A percentile compares a stretch with the other conserved stretches of the same genome.
Conservation (phyloP, 2,329 filamentous ascomycete genomes). For the Didymella pinodella region DNA sequence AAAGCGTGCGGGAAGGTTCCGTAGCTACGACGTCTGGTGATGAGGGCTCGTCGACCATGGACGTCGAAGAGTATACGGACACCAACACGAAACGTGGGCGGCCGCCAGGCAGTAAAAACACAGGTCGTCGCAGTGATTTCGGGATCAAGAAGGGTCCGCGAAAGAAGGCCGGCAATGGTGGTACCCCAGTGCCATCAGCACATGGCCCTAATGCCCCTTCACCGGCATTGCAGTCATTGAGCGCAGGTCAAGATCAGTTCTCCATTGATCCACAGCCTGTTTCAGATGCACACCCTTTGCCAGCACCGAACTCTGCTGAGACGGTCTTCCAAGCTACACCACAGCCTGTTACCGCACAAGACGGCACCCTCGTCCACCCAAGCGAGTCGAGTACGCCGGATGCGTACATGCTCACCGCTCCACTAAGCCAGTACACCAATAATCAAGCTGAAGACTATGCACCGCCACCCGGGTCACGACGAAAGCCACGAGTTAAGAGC, state of each 20-base stretch:
- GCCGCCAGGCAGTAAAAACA: slow-evolving; percentile 58
- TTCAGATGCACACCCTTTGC: slow-evolving; percentile 28
- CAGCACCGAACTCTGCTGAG: slow-evolving; percentile 41
- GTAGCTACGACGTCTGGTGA: slow-evolving; percentile 48
- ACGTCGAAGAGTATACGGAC: slow-evolving; percentile 39
- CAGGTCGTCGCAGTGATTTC: slow-evolving; percentile 55
- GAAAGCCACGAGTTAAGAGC: slow-evolving; percentile 52
- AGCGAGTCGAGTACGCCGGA: slow-evolving; percentile 41
- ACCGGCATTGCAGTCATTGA: slow-evolving; percentile 45
- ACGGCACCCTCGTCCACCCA: slow-evolving; percentile 29
- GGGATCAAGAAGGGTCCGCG: slow-evolving; percentile 60
- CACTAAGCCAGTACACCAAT: slow-evolving; percentile 45
- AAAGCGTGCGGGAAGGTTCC: slow-evolving; percentile 56
- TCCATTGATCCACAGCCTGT: slow-evolving; percentile 43
- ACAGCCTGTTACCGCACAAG: slow-evolving; percentile 38
- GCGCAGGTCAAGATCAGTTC: slow-evolving; percentile 50
- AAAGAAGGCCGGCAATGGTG: slow-evolving; percentile 42
- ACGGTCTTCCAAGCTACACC: slow-evolving; percentile 48
- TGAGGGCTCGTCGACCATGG: slow-evolving; percentile 43
- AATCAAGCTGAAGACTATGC: slow-evolving; percentile 39
- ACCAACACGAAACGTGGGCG: slow-evolving; percentile 44
- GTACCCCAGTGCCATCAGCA: slow-evolving; percentile 30
- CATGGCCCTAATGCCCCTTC: slow-evolving; percentile 38
- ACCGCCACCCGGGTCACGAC: slow-evolving; percentile 38
- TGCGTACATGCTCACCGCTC: slow-evolving; percentile 47